Percentiles rank a stretch among this genome's conserved stretches.
phyloP scores from a whole-genome alignment of 208 protist species.

The Acanthamoeba sp. region DNA sequence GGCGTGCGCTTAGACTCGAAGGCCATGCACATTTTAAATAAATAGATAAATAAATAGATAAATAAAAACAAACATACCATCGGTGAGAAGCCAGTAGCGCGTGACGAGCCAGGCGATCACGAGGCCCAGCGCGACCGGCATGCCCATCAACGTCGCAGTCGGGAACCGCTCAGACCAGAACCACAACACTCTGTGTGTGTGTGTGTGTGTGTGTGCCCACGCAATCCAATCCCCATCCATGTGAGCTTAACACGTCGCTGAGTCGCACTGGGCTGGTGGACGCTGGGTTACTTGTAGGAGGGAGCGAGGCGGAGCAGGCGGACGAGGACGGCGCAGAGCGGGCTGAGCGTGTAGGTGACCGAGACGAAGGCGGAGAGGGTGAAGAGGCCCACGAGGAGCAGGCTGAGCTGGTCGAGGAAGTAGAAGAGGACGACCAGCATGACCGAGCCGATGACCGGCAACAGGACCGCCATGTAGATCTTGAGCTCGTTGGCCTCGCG shows the following conservation, averaged over 20 bases:
- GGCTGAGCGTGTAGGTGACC: slow-evolving; percentile 24
- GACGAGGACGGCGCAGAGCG: neutral
- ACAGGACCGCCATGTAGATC: slow-evolving; percentile 44
- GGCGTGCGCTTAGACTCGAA: too few species aligned
- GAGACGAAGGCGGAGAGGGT: slow-evolving; percentile 61
- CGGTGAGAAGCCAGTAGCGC: slow-evolving; percentile 43
- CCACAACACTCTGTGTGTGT: neutral
- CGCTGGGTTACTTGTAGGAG: neutral
- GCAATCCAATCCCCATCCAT: too few species aligned
- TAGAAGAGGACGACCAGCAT: slow-evolving; percentile 73
- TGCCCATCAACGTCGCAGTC: neutral
- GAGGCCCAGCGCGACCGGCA: neutral
- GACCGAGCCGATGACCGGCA: slow-evolving; percentile 71
- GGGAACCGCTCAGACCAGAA: slow-evolving; percentile 51
- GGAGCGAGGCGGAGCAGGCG: neutral
- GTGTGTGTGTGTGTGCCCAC: neutral
- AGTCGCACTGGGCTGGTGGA: neutral
- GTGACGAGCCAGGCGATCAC: slow-evolving; percentile 15
- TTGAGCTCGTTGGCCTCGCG: slow-evolving; percentile 65
- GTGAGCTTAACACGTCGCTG: neutral
- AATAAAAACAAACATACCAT: neutral
- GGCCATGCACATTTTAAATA: too few species aligned
- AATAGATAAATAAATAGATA: neutral
- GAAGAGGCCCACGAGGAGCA: slow-evolving; percentile 46
- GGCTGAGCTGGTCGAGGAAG: slow-evolving; percentile 47